phyloP scores from a whole-genome alignment of 371 early-diverging fungal genomes.

The Mortierella sp. region DNA sequence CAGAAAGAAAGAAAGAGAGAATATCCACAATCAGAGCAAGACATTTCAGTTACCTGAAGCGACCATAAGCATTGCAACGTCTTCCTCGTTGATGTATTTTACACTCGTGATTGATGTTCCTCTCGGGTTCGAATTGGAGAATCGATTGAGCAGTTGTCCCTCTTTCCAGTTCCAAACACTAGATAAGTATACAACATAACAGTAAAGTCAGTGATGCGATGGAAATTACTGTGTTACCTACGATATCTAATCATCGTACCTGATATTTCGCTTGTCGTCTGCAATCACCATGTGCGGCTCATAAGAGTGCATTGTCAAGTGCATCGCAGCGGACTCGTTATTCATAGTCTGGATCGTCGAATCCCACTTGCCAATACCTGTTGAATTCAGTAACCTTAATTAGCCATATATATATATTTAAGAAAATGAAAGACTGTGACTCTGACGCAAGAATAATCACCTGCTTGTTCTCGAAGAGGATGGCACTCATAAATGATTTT shows the following conservation, averaged over 20 bases:
- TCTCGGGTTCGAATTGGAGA: constrained; percentile 76
- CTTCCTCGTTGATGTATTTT: constrained; percentile 93
- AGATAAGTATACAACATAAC: not conserved
- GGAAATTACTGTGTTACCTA: not conserved
- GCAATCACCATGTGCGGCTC: constrained; percentile 83
- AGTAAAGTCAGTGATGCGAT: not conserved
- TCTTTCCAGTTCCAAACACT: constrained; percentile 88
- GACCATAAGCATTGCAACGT: constrained; percentile 82
- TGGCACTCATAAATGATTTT: constrained; percentile 73
- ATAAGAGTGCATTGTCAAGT: constrained; percentile 79
- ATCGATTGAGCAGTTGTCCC: constrained; percentile 69
- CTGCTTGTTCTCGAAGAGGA: constrained; percentile 61
- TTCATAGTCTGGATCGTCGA: constrained; percentile 68
- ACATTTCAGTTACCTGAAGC: constrained; percentile 77
- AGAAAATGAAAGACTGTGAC: too few species aligned
- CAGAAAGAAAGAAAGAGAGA: not conserved
- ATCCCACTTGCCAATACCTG: constrained; percentile 72
- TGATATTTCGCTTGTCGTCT: constrained; percentile 72
- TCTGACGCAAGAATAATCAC: constrained; percentile 13
- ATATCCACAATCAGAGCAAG: too few species aligned
- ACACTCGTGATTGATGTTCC: constrained; percentile 79
- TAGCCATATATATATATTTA: not conserved
- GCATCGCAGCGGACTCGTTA: constrained; percentile 70
- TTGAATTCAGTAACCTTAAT: not conserved
- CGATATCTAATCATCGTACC: constrained; percentile 42